phyloP scores from a whole-genome alignment of 129 eudicot species.

The Chrysanthemum makinoi region DNA sequence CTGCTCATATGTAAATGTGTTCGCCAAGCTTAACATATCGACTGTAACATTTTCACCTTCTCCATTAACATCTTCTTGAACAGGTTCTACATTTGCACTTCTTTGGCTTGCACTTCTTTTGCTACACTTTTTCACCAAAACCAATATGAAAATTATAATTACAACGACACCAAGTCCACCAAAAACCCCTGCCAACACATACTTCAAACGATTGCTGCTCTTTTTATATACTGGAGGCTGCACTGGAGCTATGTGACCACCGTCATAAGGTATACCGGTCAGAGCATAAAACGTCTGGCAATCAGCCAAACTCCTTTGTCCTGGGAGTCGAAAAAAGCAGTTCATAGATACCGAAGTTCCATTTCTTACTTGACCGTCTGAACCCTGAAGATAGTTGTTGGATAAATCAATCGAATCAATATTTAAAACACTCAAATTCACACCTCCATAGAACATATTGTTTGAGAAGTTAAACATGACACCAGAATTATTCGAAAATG shows the following conservation, averaged over 20 bases:
- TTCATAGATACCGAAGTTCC: slow-evolving; percentile 28
- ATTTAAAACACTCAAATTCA: slow-evolving; percentile 20
- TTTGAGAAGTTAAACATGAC: slow-evolving; percentile 55
- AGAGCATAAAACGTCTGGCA: slow-evolving; percentile 49
- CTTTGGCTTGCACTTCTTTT: slow-evolving; percentile 32
- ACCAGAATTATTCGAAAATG: slow-evolving; percentile 30
- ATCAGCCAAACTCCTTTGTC: slow-evolving; percentile 47
- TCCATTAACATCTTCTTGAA: slow-evolving; percentile 33
- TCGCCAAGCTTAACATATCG: slow-evolving; percentile 30
- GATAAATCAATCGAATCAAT: slow-evolving; percentile 53
- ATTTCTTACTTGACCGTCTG: slow-evolving; percentile 22
- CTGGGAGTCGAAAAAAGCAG: slow-evolving; percentile 43
- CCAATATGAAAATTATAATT: slow-evolving; percentile 27
- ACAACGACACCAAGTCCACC: slow-evolving; percentile 65
- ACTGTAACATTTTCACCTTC: slow-evolving; percentile 27
- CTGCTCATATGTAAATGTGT: slow-evolving; percentile 55
- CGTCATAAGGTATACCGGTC: slow-evolving; percentile 36
- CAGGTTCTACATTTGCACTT: slow-evolving; percentile 47
- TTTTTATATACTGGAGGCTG: slow-evolving; percentile 30
- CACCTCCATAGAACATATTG: slow-evolving; percentile 59
- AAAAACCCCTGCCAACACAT: slow-evolving; percentile 57
- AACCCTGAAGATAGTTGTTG: slow-evolving; percentile 63
- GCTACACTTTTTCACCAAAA: slow-evolving; percentile 38
- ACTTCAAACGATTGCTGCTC: slow-evolving; percentile 39
- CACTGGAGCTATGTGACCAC: slow-evolving; percentile 15